Evolutionary conservation across 78 protist species (phyloP), one percentile per base, ranked within the genome.

Genomic region (Dictyostelium capitatum): DNA sequence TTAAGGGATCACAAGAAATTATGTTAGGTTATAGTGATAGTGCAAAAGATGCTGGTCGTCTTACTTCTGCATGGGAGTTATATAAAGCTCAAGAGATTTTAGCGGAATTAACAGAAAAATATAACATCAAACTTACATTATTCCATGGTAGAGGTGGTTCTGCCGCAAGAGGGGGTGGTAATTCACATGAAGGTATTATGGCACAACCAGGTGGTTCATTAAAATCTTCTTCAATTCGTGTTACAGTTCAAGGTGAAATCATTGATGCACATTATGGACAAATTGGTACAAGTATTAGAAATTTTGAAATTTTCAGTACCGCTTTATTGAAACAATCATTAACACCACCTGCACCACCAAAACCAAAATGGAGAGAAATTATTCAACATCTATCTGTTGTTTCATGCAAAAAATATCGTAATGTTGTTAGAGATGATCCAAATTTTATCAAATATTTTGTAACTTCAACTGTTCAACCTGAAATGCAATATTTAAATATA

Each of bases 131-230:
- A 11, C 59, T 91, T 4, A 54, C 57, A 6, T 80, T 96, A 47
- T 96, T 96, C 96, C 98, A 96, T 79, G 98, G 98, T 59, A 65
- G 97, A 23, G 97, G 97, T 62, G 97, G 95, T 32, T 51, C 92
- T 0, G 73, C 90, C 0, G 90, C 93, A 0, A 82, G 98, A 41
- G 98, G 98, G 12, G 98, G 97, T 37, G 97, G 96, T 17, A 93
- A 97, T 5, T 80, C 83, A 15, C 90, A 95, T 64, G 25, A 85
- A 1, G 95, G 92, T 56, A 73, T 96, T 28, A 81, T 84, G 53
- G 79, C 97, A 20, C 98, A 95, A 69, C 98, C 98, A 30, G 89
- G 96, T 50, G 95, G 97, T 41, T 82, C 96, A 53, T 20, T 95
- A 17, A 75, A 37, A 28, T 80, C 70, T 6, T 83, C 62, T 9